Evolutionary conservation across 2,329 filamentous ascomycete genomes (phyloP).

Genomic region (Plectosphaerella plurivora): DNA sequence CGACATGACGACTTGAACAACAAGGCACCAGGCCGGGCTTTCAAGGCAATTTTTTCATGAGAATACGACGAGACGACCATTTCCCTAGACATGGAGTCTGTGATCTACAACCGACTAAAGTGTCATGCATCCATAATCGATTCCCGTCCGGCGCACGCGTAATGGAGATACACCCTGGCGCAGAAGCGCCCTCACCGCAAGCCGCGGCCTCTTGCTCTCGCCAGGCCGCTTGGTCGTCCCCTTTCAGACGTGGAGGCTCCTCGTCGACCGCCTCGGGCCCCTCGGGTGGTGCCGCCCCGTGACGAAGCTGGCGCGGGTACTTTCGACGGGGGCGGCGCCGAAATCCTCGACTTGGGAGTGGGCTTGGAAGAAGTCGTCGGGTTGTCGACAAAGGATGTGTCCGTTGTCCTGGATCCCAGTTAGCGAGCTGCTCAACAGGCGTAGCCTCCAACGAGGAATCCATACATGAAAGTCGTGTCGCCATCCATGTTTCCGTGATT

Average conservation of each 20-base stretch:
- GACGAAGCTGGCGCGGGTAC: slow-evolving; percentile 38
- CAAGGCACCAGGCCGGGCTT: too few relatives aligned
- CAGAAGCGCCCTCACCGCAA: slow-evolving; percentile 28
- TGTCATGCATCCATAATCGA: too few relatives aligned
- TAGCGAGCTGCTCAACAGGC: slow-evolving; percentile 3
- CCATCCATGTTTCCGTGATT: slow-evolving; percentile 27
- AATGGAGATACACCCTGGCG: neutral
- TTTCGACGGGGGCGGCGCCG: slow-evolving; percentile 35
- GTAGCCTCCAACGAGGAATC: neutral
- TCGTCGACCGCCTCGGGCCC: slow-evolving; percentile 17
- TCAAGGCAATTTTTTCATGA: too few relatives aligned
- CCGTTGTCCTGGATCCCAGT: slow-evolving; percentile 65
- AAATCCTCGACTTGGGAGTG: slow-evolving; percentile 38
- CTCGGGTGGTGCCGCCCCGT: slow-evolving; percentile 26
- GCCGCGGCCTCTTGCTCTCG: slow-evolving; percentile 40
- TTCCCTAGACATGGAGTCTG: neutral
- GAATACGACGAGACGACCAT: too few relatives aligned
- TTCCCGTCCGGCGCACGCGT: too few relatives aligned
- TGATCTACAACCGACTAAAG: too few relatives aligned
- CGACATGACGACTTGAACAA: slow-evolving; percentile 22
- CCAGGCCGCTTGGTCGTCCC: slow-evolving; percentile 40
- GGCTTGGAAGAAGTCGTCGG: slow-evolving; percentile 55
- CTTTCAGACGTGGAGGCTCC: slow-evolving; percentile 24
- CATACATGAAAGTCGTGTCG: slow-evolving; percentile 81
- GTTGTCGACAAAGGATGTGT: slow-evolving; percentile 87